These are phyloP conservation scores for Gracilaria vermiculophylla DNA, from an alignment of 23 red algal species.

Conservation along the genomic window DNA sequence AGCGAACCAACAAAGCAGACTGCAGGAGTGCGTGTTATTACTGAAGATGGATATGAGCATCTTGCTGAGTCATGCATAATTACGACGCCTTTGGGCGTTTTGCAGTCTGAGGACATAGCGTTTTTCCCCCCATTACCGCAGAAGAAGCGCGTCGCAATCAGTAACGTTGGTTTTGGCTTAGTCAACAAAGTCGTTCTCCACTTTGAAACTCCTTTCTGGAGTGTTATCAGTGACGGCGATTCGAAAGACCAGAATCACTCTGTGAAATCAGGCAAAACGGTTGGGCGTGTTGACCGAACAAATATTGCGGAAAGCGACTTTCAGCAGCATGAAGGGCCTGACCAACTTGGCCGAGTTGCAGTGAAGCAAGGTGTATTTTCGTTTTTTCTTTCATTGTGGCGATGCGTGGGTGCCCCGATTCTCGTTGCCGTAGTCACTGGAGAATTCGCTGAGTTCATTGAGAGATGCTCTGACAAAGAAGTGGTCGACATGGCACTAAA, in stretches of 20 bases:
- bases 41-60: slow-evolving; percentile 33
- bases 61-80: slow-evolving; percentile 77
- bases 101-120: slow-evolving; percentile 58
- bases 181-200: slow-evolving; percentile 91
- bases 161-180: slow-evolving; percentile 79
- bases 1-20: not conserved
- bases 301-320: not conserved
- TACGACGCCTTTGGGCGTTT: slow-evolving; percentile 80
- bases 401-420: slow-evolving; percentile 67
- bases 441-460: slow-evolving; percentile 71
- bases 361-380: slow-evolving; percentile 75
- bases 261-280: not conserved
- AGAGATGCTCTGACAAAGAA: slow-evolving; percentile 46
- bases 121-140: slow-evolving; percentile 73
- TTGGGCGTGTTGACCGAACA: not conserved
- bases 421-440: slow-evolving; percentile 71
- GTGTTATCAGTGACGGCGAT: not conserved
- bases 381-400: slow-evolving; percentile 73
- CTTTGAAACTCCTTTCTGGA: slow-evolving; percentile 85
- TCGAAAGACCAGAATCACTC: not conserved
- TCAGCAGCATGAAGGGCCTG: slow-evolving; percentile 8
- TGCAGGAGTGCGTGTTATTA: slow-evolving; percentile 55
- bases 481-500: slow-evolving; percentile 63
- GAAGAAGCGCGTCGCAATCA: slow-evolving; percentile 76
- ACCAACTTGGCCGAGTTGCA: slow-evolving; percentile 55